Conservation (phyloP, 1,139 yeast genomes). For the Pneumocystis canis region DNA sequence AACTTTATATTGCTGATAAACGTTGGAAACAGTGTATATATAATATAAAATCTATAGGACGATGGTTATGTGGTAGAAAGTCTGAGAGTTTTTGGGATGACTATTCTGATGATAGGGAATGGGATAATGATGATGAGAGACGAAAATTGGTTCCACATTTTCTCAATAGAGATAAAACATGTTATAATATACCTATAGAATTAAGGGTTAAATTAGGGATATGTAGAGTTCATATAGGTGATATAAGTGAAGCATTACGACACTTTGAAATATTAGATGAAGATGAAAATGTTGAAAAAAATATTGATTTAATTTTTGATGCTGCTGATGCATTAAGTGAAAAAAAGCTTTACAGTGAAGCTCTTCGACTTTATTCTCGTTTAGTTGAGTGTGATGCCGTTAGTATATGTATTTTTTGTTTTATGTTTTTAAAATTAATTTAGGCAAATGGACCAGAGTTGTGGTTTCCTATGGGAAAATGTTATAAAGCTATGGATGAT, state of each 20-base stretch:
- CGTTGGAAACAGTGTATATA: constrained; percentile 52
- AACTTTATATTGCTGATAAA: constrained; percentile 54
- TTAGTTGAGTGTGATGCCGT: constrained; percentile 38
- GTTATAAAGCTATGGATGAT: constrained; percentile 60
- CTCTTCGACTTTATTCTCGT: constrained; percentile 48
- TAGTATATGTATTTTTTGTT: constrained; percentile 23
- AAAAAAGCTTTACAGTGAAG: constrained; percentile 55
- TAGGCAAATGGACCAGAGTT: constrained; percentile 29
- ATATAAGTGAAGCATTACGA: constrained; percentile 51
- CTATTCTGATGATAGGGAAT: constrained; percentile 60
- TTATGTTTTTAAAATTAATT: constrained; percentile 6
- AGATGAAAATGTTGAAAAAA: constrained; percentile 35
- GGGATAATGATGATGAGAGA: constrained; percentile 45
- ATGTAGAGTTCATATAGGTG: constrained; percentile 50
- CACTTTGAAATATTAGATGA: constrained; percentile 51
- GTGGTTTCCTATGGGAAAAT: constrained; percentile 54
- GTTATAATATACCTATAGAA: constrained; percentile 56
- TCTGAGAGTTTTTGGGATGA: constrained; percentile 76
- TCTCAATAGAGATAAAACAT: constrained; percentile 1
- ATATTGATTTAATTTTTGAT: constrained; percentile 58
- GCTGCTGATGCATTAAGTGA: constrained; percentile 64
- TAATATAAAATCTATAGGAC: constrained; percentile 51
- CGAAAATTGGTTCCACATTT: constrained; percentile 23
- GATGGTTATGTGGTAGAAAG: constrained; percentile 68
- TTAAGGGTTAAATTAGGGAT: constrained; percentile 68